phyloP scores from a whole-genome alignment of 805 yeast genomes.

The Ogataea ramenticola region DNA sequence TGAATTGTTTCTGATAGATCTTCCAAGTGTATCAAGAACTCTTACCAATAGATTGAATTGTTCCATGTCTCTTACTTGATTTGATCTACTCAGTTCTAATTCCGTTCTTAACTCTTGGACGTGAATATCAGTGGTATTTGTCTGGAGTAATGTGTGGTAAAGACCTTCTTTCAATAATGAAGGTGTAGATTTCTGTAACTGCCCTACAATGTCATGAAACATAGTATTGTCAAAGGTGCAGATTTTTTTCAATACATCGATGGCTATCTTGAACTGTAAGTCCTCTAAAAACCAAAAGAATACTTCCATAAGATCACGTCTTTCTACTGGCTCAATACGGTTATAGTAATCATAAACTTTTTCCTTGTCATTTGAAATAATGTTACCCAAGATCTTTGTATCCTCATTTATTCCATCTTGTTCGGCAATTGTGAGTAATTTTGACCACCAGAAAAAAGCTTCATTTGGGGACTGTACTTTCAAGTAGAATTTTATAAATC shows the following conservation, averaged over 20 bases:
- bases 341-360: constrained; percentile 21
- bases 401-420: constrained; percentile 10
- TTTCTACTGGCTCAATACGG: constrained; percentile 20
- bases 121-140: not conserved
- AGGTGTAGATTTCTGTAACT: not conserved
- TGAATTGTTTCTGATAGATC: not conserved
- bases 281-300: constrained; percentile 14
- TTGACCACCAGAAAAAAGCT: constrained; percentile 27
- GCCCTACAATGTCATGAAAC: constrained; percentile 9
- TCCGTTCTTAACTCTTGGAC: too few species aligned
- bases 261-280: constrained; percentile 12
- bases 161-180: not conserved
- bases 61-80: not conserved
- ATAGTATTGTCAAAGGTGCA: not conserved
- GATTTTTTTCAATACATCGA: not conserved
- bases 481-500: constrained; percentile 28
- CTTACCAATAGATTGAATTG: not conserved
- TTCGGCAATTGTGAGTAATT: constrained; percentile 17
- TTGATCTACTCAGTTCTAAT: not conserved
- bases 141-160: not conserved
- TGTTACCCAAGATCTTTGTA: constrained; percentile 1
- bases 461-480: constrained; percentile 16
- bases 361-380: constrained; percentile 9
- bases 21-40: constrained; percentile 3
- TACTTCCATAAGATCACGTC: constrained; percentile 18